A percentile compares a stretch with the other conserved stretches of the same genome.
Conservation (phyloP, 2,329 filamentous ascomycete genomes). For the Ophiostoma angusticollis region DNA sequence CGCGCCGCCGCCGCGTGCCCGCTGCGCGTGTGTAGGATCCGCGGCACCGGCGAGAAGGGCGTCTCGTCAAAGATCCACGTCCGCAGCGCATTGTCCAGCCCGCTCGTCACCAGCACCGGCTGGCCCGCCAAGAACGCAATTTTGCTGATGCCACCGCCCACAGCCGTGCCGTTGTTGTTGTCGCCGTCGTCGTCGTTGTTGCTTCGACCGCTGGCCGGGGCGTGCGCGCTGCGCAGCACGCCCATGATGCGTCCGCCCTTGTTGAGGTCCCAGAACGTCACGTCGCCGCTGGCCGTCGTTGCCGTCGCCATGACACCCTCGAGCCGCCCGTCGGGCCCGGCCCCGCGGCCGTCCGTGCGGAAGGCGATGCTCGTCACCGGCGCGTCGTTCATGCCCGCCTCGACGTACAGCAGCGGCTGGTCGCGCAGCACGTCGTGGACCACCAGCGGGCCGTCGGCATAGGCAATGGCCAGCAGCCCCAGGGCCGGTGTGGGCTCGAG, state of each 20-base stretch:
- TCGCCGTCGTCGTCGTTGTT: constrained; percentile 19
- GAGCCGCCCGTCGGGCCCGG: constrained; percentile 72
- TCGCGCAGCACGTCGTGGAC: constrained; percentile 76
- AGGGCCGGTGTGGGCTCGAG: constrained; percentile 74
- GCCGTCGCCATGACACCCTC: constrained; percentile 92
- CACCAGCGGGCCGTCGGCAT: constrained; percentile 62
- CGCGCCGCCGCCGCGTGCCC: constrained; percentile 83
- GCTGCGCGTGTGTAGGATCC: constrained; percentile 72
- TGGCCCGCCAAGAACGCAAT: constrained; percentile 84
- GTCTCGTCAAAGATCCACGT: constrained; percentile 94
- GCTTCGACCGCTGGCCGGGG: constrained; percentile 49
- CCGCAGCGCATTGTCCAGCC: constrained; percentile 84
- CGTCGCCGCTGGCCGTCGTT: constrained; percentile 64
- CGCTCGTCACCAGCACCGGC: constrained; percentile 78
- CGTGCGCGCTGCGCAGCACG: constrained; percentile 76
- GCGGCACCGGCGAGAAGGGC: constrained; percentile 75
- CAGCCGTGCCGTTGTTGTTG: constrained; percentile 23
- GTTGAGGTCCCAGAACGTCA: constrained; percentile 95
- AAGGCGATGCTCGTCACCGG: constrained; percentile 78
- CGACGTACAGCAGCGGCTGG: constrained; percentile 55
- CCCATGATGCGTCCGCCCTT: constrained; percentile 76
- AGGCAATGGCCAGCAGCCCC: constrained; percentile 77
- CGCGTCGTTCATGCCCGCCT: constrained; percentile 48
- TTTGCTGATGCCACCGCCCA: constrained; percentile 69
- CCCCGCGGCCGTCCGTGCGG: constrained; percentile 76